Percentiles rank a stretch among this genome's conserved stretches.
Conservation (phyloP, 2,329 filamentous ascomycete genomes). For the Coniochaeta sp. region DNA sequence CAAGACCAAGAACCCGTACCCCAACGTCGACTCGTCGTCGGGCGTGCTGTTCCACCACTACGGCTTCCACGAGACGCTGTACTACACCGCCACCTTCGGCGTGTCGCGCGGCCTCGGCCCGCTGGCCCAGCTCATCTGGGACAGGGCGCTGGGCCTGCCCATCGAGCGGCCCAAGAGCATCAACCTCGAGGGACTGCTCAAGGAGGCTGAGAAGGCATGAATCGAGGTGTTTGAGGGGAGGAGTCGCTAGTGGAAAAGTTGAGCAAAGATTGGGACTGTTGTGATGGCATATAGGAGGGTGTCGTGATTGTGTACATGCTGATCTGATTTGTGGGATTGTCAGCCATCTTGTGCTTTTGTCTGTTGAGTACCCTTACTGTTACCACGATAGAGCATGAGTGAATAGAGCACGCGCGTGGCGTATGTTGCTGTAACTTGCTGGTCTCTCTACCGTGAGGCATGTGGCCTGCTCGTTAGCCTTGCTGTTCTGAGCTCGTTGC, state of each 20-base stretch:
- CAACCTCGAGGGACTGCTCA: slow-evolving; percentile 78
- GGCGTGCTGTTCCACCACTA: slow-evolving; percentile 98
- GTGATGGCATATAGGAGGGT: too few species aligned
- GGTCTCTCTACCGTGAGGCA: too few species aligned
- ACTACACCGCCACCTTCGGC: slow-evolving; percentile 75
- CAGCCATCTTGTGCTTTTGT: background rate
- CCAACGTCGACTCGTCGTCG: slow-evolving; percentile 90
- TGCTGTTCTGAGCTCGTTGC: too few species aligned
- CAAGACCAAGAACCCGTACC: slow-evolving; percentile 97
- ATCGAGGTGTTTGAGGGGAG: background rate
- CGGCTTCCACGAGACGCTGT: slow-evolving; percentile 92
- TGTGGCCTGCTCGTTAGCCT: too few species aligned
- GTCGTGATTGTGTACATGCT: too few species aligned
- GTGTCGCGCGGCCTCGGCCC: slow-evolving; percentile 72
- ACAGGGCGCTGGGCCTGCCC: slow-evolving; percentile 83
- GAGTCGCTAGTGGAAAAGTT: too few species aligned
- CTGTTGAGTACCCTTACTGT: background rate
- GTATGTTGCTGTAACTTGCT: background rate
- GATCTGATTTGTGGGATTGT: background rate
- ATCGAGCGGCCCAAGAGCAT: slow-evolving; percentile 99
- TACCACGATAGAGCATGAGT: too few species aligned
- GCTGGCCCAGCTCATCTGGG: slow-evolving; percentile 92
- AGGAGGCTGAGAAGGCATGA: slow-evolving; percentile 50
- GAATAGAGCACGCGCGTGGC: background rate
- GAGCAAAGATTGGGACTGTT: too few species aligned